Evolutionary conservation across 768 basidiomycete species (phyloP).

Genomic region (Xerocomus brunneocitrinus): DNA sequence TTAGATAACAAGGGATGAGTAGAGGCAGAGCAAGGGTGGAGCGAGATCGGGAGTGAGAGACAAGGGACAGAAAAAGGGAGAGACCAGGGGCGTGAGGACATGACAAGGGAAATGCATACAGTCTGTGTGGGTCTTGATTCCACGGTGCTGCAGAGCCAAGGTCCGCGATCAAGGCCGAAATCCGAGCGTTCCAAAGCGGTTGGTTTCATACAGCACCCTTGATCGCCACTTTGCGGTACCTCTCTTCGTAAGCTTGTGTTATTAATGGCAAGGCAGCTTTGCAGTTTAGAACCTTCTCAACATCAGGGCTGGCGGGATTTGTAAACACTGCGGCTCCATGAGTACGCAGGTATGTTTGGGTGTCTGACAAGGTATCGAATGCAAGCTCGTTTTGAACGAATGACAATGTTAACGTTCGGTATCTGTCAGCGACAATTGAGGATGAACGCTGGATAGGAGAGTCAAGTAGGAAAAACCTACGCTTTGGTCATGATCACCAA

Average conservation of each 20-base stretch:
- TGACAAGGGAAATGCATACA: conserved; percentile 11
- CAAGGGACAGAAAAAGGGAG: conserved; percentile 12
- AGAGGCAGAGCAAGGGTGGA: conserved; percentile 10
- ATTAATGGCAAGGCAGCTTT: conserved; percentile 56
- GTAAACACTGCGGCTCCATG: conserved; percentile 67
- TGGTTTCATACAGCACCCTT: conserved; percentile 77
- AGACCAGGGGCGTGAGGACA: conserved; percentile 7
- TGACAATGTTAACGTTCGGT: conserved; percentile 67
- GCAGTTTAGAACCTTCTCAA: conserved; percentile 68
- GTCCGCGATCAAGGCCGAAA: neutral
- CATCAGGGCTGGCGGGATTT: conserved; percentile 58
- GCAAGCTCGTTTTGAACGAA: conserved; percentile 81
- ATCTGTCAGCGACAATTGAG: conserved; percentile 46
- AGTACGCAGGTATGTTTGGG: conserved; percentile 63
- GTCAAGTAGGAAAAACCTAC: conserved; percentile 46
- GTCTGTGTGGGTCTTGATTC: conserved; percentile 12
- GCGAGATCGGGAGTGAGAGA: conserved; percentile 4
- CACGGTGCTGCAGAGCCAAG: conserved; percentile 9
- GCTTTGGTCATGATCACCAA: conserved; percentile 89
- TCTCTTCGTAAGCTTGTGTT: conserved; percentile 64
- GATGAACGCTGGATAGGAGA: neutral
- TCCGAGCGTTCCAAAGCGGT: conserved; percentile 5
- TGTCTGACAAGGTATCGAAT: conserved; percentile 63
- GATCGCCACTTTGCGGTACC: conserved; percentile 83
- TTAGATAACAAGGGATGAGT: conserved; percentile 9